Evolutionary conservation across 345 rosid species (phyloP), one percentile per base, ranked within the genome.

Genomic region (Eucalyptus curtisii): DNA sequence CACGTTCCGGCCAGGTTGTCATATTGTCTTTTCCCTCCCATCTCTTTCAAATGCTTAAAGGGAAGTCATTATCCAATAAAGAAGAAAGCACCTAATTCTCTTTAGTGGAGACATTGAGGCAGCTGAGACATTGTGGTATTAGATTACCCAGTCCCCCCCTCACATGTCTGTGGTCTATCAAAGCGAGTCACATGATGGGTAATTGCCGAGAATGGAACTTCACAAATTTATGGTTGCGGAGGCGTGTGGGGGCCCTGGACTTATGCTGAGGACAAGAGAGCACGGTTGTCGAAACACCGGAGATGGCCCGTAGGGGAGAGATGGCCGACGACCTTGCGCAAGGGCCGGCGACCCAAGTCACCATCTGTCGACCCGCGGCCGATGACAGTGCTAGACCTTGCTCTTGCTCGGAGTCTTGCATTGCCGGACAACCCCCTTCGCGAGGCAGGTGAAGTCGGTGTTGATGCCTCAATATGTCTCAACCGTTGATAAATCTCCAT

Each of bases 71-170:
- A 37, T 71, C 81, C 13, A 10, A 37, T 71, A 71, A 71, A 10
- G 82, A 10, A 19, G 82, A 10, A 10, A 33, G 14, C 45, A 37
- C 82, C 47, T 1, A 40, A 40, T 76, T 11, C 84, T 40, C 84
- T 76, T 40, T 11, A 37, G 44, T 22, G 2, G 82, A 37, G 45
- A 71, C 47, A 71, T 71, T 1, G 45, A 5, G 82, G 25, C 82
- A 5, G 82, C 2, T 37, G 82, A 37, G 27, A 11, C 27, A 40
- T 3, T 10, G 82, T 20, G 13, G 82, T 1, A 20, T 37, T 37
- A 40, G 82, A 19, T 76, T 40, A 76, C 30, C 68, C 8, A 0
- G 61, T 25, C 0, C 61, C 2, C 2, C 25, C 8, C 15, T 16
- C 42, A 8, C 33, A 71, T 71, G 45, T 71, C 82, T 71, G 1